A percentile compares a stretch with the other conserved stretches of the same genome.
These are phyloP conservation scores for Ganoderma boninense DNA, from an alignment of 1,284 basidiomycete genomes.

Conservation along the genomic window DNA sequence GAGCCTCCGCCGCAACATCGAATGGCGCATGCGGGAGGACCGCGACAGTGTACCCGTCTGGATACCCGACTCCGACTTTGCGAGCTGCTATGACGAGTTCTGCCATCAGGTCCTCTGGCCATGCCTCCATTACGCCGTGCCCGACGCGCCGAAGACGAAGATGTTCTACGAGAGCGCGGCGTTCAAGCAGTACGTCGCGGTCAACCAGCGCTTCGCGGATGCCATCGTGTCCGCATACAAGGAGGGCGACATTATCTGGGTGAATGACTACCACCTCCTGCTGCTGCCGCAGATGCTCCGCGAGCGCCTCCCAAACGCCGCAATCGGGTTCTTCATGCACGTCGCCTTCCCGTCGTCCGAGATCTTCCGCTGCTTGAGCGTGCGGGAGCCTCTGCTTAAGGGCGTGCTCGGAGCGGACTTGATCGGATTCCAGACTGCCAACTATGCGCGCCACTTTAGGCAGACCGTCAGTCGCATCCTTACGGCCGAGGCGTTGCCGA, in stretches of 20 bases:
- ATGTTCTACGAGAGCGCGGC: slow-evolving; percentile 81
- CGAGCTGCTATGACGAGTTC: slow-evolving; percentile 85
- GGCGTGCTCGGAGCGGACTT: slow-evolving; percentile 81
- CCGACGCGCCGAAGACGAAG: slow-evolving; percentile 86
- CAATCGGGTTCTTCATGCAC: slow-evolving; percentile 91
- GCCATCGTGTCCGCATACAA: slow-evolving; percentile 77
- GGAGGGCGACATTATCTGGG: slow-evolving; percentile 87
- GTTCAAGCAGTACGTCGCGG: slow-evolving; percentile 82
- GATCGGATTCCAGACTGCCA: slow-evolving; percentile 88
- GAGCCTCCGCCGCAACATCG: slow-evolving; percentile 65
- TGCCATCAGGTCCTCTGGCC: slow-evolving; percentile 94
- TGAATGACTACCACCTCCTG: slow-evolving; percentile 90
- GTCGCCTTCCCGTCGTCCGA: slow-evolving; percentile 90
- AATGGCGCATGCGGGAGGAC: slow-evolving; percentile 65
- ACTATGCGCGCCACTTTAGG: slow-evolving; percentile 80
- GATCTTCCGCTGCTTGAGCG: slow-evolving; percentile 85
- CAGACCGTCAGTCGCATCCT: slow-evolving; percentile 88
- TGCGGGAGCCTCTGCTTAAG: slow-evolving; percentile 69
- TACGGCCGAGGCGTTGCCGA: slow-evolving; percentile 82
- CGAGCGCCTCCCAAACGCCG: slow-evolving; percentile 63
- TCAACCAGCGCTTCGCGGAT: slow-evolving; percentile 87
- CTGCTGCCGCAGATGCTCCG: slow-evolving; percentile 84
- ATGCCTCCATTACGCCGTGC: slow-evolving; percentile 86
- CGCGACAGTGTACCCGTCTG: slow-evolving; percentile 76
- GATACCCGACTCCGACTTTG: slow-evolving; percentile 82